Percentiles rank a stretch among this genome's conserved stretches.
Evolutionary conservation across 2,329 filamentous ascomycete species (phyloP).

Genomic region (Monosporascus sp.): DNA sequence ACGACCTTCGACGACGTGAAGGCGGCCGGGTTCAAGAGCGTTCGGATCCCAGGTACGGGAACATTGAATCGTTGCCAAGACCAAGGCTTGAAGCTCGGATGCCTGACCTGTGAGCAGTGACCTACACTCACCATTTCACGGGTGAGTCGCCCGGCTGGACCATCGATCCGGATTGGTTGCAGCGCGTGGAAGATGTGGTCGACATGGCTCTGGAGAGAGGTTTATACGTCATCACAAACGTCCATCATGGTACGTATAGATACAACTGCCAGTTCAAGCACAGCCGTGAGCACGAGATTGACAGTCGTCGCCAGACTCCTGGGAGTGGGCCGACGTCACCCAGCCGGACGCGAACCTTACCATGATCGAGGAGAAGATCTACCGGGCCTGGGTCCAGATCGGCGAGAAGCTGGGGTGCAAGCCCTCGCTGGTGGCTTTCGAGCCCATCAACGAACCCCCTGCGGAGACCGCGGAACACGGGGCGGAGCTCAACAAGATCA

Average conservation of each 20-base stretch:
- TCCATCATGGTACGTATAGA: slow-evolving; percentile 41
- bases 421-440: slow-evolving; percentile 48
- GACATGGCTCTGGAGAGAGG: slow-evolving; percentile 47
- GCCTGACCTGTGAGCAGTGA: slow-evolving; percentile 33
- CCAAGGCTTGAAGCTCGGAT: background rate
- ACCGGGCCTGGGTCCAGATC: slow-evolving; percentile 53
- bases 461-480: slow-evolving; percentile 46
- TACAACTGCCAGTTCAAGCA: background rate
- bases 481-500: slow-evolving; percentile 47
- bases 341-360: slow-evolving; percentile 39
- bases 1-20: slow-evolving; percentile 48
- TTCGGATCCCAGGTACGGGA: slow-evolving; percentile 45
- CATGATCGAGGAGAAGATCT: slow-evolving; percentile 51
- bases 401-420: slow-evolving; percentile 49
- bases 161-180: slow-evolving; percentile 49
- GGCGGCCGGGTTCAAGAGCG: slow-evolving; percentile 49
- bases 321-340: slow-evolving; percentile 52
- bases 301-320: slow-evolving; percentile 36
- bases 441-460: slow-evolving; percentile 55
- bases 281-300: no score
- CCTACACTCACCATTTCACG: slow-evolving; percentile 53
- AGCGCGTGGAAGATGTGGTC: slow-evolving; percentile 52
- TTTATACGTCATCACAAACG: slow-evolving; percentile 50
- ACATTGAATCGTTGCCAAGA: background rate
- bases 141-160: slow-evolving; percentile 46